A percentile compares a stretch with the other conserved stretches of the same genome.
Conservation (phyloP, 495 filamentous ascomycete genomes). For the Mycothermus thermophilus region DNA sequence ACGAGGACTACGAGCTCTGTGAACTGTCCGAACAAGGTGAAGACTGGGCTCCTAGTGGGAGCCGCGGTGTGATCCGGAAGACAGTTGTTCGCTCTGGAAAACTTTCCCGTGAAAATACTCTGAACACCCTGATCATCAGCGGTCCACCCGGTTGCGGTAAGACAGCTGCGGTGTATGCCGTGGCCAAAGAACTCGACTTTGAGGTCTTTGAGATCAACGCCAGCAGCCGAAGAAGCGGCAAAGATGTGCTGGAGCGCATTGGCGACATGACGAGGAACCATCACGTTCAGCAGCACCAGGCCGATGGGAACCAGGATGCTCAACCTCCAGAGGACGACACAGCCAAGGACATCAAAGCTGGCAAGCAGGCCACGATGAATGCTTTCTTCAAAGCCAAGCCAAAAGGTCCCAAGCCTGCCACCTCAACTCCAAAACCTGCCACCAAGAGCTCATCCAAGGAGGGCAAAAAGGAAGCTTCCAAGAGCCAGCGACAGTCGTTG, state of each 20-base stretch:
- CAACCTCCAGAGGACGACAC: slow-evolving; percentile 29
- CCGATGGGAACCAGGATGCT: slow-evolving; percentile 7
- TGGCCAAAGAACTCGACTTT: slow-evolving; percentile 89
- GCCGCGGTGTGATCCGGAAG: slow-evolving; percentile 31
- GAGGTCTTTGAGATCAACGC: slow-evolving; percentile 93
- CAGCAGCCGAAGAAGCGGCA: slow-evolving; percentile 67
- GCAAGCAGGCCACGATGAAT: slow-evolving; percentile 62
- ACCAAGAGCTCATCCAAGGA: slow-evolving; percentile 11
- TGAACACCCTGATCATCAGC: slow-evolving; percentile 65
- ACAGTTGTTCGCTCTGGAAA: slow-evolving; percentile 52
- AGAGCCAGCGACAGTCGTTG: slow-evolving; percentile 77
- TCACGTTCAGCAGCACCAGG: slow-evolving; percentile 45
- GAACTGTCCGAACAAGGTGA: slow-evolving; percentile 55
- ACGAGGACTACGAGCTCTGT: slow-evolving; percentile 62
- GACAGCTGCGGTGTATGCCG: slow-evolving; percentile 81
- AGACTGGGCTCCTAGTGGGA: slow-evolving; percentile 31
- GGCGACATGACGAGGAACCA: slow-evolving; percentile 97
- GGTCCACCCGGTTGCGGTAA: slow-evolving; percentile 88
- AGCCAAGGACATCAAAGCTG: slow-evolving; percentile 44
- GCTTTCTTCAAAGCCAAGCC: slow-evolving; percentile 58
- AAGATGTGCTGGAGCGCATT: slow-evolving; percentile 80
- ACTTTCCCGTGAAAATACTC: slow-evolving; percentile 23
- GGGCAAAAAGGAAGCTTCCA: slow-evolving; percentile 29
- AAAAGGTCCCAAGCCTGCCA: slow-evolving; percentile 9
- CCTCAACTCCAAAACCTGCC: slow-evolving; percentile 10